Evolutionary conservation across 345 rosid species (phyloP).

Genomic region (Lumnitzera littorea): DNA sequence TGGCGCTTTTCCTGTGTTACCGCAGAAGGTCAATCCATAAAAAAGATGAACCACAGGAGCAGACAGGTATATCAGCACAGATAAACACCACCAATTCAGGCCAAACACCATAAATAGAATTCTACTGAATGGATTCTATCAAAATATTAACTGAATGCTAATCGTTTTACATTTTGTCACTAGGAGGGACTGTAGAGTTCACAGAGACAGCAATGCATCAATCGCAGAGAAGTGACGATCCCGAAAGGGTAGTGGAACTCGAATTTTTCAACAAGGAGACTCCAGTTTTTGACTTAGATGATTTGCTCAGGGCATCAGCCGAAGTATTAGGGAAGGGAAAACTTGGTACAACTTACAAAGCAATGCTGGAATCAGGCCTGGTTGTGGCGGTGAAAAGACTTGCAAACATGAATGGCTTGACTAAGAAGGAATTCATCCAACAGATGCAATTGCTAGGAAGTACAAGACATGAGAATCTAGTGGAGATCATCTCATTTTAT

Average conservation of each 20-base stretch:
- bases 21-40: conserved; percentile 7
- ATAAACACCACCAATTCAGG: too few species aligned
- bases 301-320: conserved; percentile 50
- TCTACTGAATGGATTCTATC: not conserved
- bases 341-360: conserved; percentile 39
- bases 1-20: conserved; percentile 23
- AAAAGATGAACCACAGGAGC: conserved; percentile 10
- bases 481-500: conserved; percentile 38
- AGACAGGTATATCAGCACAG: conserved; percentile 15
- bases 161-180: not conserved
- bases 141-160: not conserved
- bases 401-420: conserved; percentile 21
- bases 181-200: conserved; percentile 3
- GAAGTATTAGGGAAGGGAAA: conserved; percentile 42
- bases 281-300: conserved; percentile 43
- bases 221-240: conserved; percentile 21
- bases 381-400: conserved; percentile 41
- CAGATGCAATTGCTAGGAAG: conserved; percentile 51
- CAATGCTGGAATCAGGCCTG: conserved; percentile 37
- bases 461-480: conserved; percentile 38
- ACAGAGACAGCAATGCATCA: conserved; percentile 11
- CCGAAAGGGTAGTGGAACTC: conserved; percentile 37
- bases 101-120: not conserved
- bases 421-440: conserved; percentile 38
- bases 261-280: conserved; percentile 31